Conservation (phyloP, 305 asterid species). For the Euphrasia arctica region DNA sequence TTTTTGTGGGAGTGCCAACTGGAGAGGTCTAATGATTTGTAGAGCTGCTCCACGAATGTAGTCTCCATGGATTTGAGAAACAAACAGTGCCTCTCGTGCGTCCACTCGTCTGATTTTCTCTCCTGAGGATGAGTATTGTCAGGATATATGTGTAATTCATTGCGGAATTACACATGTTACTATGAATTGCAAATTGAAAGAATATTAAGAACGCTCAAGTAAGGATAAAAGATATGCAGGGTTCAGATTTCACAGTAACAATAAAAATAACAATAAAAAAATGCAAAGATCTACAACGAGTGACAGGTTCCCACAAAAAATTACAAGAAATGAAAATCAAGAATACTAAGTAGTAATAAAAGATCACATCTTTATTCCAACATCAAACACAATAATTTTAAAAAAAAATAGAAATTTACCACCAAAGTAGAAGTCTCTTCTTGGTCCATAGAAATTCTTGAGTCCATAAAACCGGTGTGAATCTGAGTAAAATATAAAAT, state of each 20-base stretch:
- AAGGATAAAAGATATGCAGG: too few species aligned
- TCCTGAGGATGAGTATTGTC: constrained; percentile 28
- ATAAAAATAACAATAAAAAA: not conserved
- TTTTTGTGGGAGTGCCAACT: constrained; percentile 34
- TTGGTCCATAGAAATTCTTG: constrained; percentile 27
- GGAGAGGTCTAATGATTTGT: constrained; percentile 40
- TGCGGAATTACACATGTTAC: not conserved
- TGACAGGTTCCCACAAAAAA: not conserved
- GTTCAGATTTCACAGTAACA: not conserved
- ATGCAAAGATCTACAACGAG: not conserved
- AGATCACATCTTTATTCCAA: not conserved
- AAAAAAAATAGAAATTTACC: constrained; percentile 31
- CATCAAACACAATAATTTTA: not conserved
- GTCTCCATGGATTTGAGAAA: constrained; percentile 73
- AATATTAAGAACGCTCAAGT: not conserved
- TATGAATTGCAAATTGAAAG: not conserved
- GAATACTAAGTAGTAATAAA: not conserved
- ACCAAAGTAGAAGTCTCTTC: constrained; percentile 38
- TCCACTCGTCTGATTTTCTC: constrained; percentile 46
- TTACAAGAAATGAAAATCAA: not conserved
- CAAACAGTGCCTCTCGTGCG: constrained; percentile 60
- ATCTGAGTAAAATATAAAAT: not conserved
- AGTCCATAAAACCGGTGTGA: not conserved
- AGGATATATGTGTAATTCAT: constrained; percentile 3
- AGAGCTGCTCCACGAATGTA: constrained; percentile 57